Conservation (phyloP, 2,329 filamentous ascomycete genomes). For the Aspergillus calidoustus region DNA sequence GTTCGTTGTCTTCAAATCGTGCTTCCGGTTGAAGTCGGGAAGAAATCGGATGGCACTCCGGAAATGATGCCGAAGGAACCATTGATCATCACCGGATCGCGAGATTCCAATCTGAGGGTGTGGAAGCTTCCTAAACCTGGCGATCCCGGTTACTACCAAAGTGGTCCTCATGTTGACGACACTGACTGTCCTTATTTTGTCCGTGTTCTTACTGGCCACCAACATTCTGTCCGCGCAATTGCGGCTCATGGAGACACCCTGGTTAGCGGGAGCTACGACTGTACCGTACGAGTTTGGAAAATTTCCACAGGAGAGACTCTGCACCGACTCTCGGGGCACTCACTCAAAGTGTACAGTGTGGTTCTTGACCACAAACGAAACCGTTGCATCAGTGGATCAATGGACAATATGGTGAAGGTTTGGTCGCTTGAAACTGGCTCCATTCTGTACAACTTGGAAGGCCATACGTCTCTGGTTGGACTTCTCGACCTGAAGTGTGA, state of each 20-base stretch:
- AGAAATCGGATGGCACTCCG: constrained; percentile 69
- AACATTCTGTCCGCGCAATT: constrained; percentile 93
- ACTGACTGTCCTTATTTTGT: constrained; percentile 94
- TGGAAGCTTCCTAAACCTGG: constrained; percentile 88
- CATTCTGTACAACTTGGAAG: constrained; percentile 87
- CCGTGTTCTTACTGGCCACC: constrained; percentile 81
- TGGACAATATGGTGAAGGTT: constrained; percentile 98
- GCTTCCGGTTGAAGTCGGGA: constrained; percentile 79
- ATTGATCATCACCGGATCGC: constrained; percentile 94
- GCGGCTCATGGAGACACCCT: constrained; percentile 92
- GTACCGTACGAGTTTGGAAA: constrained; percentile 92
- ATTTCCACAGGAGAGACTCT: constrained; percentile 92
- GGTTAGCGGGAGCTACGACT: constrained; percentile 97
- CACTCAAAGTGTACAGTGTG: constrained; percentile 95
- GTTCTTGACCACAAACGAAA: constrained; percentile 90
- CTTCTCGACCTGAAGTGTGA: constrained; percentile 88
- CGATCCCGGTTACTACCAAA: constrained; percentile 78
- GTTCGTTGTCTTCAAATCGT: constrained; percentile 95
- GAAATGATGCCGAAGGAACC: constrained; percentile 94
- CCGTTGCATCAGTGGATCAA: constrained; percentile 95
- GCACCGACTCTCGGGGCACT: constrained; percentile 83
- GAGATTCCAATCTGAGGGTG: constrained; percentile 90
- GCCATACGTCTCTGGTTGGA: constrained; percentile 89
- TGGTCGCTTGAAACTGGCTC: constrained; percentile 90
- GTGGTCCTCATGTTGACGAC: constrained; percentile 70